Evolutionary conservation across 106 monocot genomes (phyloP), one percentile per base, ranked within the genome.

Genomic region (Hemerocallis citrina): DNA sequence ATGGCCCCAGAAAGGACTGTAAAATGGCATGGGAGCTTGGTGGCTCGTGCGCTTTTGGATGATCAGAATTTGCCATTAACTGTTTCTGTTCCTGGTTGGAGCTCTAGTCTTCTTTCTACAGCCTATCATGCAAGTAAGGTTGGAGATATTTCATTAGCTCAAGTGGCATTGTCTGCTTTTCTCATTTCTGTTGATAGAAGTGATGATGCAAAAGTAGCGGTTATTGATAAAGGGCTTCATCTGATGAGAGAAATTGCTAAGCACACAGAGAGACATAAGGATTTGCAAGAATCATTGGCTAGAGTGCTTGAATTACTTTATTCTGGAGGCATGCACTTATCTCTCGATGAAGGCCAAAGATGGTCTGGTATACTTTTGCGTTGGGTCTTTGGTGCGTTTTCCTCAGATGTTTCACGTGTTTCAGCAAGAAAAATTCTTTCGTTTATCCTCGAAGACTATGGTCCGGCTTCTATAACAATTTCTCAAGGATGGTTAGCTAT

Each of bases 401-500:
- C 72, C 12, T 76, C 84, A 20, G 70, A 85, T 4, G 33, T 38
- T 48, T 68, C 74, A 76, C 65, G 79, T 24, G 23, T 37, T 59
- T 79, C 81, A 36, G 84, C 84, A 44, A 73, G 47, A 44, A 77
- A 74, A 65, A 85, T 98, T 31, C 73, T 98, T 16, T 84, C 84
- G 12, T 71, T 24, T 61, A 79, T 98, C 42, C 79, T 98, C 64
- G 98, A 98, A 52, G 87, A 88, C 45, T 67, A 92, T 75, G 98
- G 98, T 12, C 84, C 91, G 55, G 52, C 62, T 70, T 74, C 87
- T 19, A 73, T 92, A 62, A 81, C 88, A 37, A 76, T 98, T 80
- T 98, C 98, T 71, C 98, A 88, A 75, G 98, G 88, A 24, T 98
- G 98, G 98, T 70, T 98, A 40, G 71, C 87, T 60, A 60, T 92